Evolutionary conservation across 306 rosid species (phyloP).

Genomic region (Sophora flavescens): DNA sequence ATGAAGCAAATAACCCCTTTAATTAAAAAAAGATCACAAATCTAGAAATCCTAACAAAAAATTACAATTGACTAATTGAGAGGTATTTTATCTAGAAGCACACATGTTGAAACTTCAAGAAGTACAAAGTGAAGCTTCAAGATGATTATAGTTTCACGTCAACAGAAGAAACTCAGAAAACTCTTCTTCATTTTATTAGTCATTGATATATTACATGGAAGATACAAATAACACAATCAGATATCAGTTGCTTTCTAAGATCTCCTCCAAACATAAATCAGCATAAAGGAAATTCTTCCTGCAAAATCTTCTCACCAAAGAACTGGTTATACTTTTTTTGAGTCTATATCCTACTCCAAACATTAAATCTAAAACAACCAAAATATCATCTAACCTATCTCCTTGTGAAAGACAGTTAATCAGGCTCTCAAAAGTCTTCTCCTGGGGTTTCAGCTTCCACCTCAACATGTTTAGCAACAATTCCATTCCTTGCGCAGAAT

Average conservation of each 20-base stretch:
- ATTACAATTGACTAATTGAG: background rate
- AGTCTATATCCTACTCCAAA: conserved; percentile 65
- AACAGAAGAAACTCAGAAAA: background rate
- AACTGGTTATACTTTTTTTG: conserved; percentile 37
- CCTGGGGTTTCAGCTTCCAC: conserved; percentile 58
- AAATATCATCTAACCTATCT: conserved; percentile 69
- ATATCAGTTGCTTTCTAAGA: conserved; percentile 51
- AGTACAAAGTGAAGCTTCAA: conserved; percentile 3
- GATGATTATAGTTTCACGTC: conserved; percentile 9
- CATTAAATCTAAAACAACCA: conserved; percentile 68
- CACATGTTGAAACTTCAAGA: conserved; percentile 32
- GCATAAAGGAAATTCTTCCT: conserved; percentile 44
- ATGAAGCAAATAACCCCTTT: conserved; percentile 22
- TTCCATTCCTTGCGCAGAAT: conserved; percentile 61
- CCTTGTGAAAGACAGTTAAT: conserved; percentile 52
- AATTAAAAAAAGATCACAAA: background rate
- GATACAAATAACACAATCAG: conserved; percentile 44
- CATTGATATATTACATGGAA: conserved; percentile 15
- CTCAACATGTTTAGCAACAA: conserved; percentile 63
- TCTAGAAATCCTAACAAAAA: conserved; percentile 5
- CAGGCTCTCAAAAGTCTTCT: conserved; percentile 60
- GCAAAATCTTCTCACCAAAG: conserved; percentile 59
- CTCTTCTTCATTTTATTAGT: conserved; percentile 25
- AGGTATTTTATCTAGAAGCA: conserved; percentile 1
- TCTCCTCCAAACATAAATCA: conserved; percentile 50